These are phyloP conservation scores for Citrus inodora DNA, from an alignment of 345 rosid genomes.

Conservation along the genomic window DNA sequence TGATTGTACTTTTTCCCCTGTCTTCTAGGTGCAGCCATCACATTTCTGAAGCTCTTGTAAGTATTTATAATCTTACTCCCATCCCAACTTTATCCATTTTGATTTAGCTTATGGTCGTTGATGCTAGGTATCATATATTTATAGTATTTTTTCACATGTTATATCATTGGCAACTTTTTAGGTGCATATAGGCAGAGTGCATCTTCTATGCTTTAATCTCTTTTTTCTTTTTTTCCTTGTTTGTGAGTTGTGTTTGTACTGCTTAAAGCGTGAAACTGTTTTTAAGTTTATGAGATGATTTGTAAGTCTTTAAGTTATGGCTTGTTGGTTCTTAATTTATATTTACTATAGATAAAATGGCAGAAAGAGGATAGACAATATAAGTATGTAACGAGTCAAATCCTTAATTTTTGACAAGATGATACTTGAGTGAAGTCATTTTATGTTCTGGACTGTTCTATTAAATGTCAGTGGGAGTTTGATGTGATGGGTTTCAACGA, in stretches of 20 bases:
- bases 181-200: not conserved
- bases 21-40: constrained; percentile 33
- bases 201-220: not conserved
- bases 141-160: not conserved
- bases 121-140: not conserved
- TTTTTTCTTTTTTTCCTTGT: not conserved
- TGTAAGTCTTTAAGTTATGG: not conserved
- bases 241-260: not conserved
- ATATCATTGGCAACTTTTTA: not conserved
- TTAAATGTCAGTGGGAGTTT: not conserved
- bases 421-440: not conserved
- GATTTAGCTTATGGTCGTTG: not conserved
- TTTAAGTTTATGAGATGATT: not conserved
- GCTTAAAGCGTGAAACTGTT: not conserved
- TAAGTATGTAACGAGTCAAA: not conserved
- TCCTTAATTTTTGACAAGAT: not conserved
- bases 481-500: not conserved
- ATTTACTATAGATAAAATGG: not conserved
- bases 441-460: not conserved
- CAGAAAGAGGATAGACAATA: not conserved
- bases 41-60: constrained; percentile 37
- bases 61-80: constrained; percentile 22
- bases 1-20: constrained; percentile 8
- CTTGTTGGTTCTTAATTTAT: not conserved
- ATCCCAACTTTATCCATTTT: not conserved